Evolutionary conservation across 129 eudicot genomes (phyloP), one percentile per base, ranked within the genome.

Genomic region (Saussurea involucrata): DNA sequence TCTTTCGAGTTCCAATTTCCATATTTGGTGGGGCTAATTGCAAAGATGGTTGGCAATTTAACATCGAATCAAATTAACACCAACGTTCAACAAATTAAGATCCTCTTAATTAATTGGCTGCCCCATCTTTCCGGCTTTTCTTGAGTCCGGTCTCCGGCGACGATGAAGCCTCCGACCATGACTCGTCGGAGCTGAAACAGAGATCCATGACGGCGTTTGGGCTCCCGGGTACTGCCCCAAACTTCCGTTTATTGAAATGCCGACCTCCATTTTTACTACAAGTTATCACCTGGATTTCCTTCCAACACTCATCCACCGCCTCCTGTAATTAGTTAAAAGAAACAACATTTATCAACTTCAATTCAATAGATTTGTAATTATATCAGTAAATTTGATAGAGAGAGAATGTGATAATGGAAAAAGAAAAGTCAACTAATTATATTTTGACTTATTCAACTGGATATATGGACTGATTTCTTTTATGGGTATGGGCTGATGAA

Each of bases 121-220:
- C 40, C 33, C 53, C 40, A 44, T 77, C 76, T 75, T 88, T 71
- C 42, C 79, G 73, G 46, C 44, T 77, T 81, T 82, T 93, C 89
- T 93, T 93, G 2, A 75, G 49, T 68, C 82, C 46, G 17, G 80
- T 83, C 85, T 85, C 85, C 21, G 96, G 95, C 2, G 95, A 86
- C 24, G 92, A 90, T 24, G 89, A 69, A 69, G 83, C 97, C 42
- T 91, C 72, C 36, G 77, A 82, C 86, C 93, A 86, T 20, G 90
- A 86, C 42, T 85, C 96, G 27, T 89, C 92, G 0, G 85, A 86
- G 88, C 97, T 85, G 66, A 88, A 88, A 18, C 80, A 90, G 29
- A 90, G 81, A 80, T 90, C 98, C 85, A 87, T 86, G 0, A 88
- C 96, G 18, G 92, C 98, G 69, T 82, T 87, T 4, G 98, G 96